A percentile compares a stretch with the other conserved stretches of the same genome.
Evolutionary conservation across 495 filamentous ascomycete species (phyloP).

Genomic region (Podospora fimiseda): DNA sequence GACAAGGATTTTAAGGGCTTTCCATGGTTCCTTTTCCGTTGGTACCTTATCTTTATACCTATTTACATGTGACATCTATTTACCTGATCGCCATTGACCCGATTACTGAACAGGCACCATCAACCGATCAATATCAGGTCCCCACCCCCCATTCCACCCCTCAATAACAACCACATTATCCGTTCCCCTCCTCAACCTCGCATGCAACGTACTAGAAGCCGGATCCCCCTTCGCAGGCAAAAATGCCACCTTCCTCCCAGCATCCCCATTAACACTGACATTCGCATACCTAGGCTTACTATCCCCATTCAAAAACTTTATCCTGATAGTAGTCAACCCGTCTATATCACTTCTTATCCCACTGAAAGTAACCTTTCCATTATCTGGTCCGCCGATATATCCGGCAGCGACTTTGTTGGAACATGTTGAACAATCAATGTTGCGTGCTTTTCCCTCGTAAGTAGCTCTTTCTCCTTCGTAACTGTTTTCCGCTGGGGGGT

Average conservation of each 20-base stretch:
- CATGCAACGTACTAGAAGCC: constrained; percentile 37
- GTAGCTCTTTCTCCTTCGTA: constrained; percentile 44
- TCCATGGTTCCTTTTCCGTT: no score
- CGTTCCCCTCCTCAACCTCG: constrained; percentile 34
- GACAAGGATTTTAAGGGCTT: no score
- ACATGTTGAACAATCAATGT: constrained; percentile 42
- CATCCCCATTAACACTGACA: constrained; percentile 52
- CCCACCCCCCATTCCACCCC: constrained; percentile 41
- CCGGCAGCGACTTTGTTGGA: constrained; percentile 42
- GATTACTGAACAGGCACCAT: constrained; percentile 43
- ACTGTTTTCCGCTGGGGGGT: constrained; percentile 40
- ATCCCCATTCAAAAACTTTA: constrained; percentile 50
- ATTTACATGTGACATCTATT: no score
- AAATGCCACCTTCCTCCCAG: constrained; percentile 43
- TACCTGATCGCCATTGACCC: no score
- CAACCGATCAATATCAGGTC: constrained; percentile 51
- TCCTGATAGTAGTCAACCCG: constrained; percentile 46
- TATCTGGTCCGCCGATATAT: constrained; percentile 47
- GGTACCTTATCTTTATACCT: no score
- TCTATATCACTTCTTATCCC: constrained; percentile 38
- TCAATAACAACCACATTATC: constrained; percentile 44
- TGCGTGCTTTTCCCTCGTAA: constrained; percentile 28
- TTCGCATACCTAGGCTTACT: constrained; percentile 44
- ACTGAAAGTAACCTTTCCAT: constrained; percentile 42
- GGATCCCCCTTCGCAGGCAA: constrained; percentile 31